Evolutionary conservation across 2,329 filamentous ascomycete species (phyloP), one percentile per base, ranked within the genome.

Genomic region (Ophiostoma novo-ulmi): DNA sequence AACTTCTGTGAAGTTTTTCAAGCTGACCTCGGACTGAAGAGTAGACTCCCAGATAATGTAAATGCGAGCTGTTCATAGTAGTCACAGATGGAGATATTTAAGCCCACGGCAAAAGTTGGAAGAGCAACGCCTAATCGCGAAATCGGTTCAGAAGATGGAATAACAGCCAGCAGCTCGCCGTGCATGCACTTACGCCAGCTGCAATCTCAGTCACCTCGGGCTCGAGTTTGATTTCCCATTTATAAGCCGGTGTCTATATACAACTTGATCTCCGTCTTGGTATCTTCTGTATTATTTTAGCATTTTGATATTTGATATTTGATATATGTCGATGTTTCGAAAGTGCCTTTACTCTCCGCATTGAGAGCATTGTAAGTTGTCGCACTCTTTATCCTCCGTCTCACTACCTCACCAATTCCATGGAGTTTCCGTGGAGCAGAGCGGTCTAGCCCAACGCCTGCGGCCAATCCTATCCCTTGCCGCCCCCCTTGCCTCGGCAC

Each of bases 391-490:
- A 22, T 55, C 20, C 48, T 55, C 48, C 48, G 52, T 58, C 52
- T 58, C 2, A 58, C 52, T 26, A 10, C 20, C 44, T 48, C 44
- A 44, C 41, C 41, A 14, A 7, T 8, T 58, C 52, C 52, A 17
- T 58, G 52, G 52, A 58, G 52, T 58, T 13, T 58, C 52, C 52
- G 52, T 58, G 52, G 52, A 58, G 52, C 52, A 17, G 44, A 48
- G 2, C 20, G 10, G 48, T 22, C 48, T 10, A 11, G 20, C 20
- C 6, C n/a, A 22, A 10, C 20, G 48, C 48, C 14, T 14, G 3
- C 20, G 22, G 48, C 48, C 52, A 58, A 58, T 22, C 52, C 52
- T 26, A 26, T 26, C 52, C 22, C 22, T 58, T 22, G 10, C n/a
- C 22, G n/a, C 22, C n/a, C 52, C 52, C 52, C 52, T 55, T 58